Conservation (phyloP, 2,329 filamentous ascomycete genomes). For the Aspergillus fijiensis region DNA sequence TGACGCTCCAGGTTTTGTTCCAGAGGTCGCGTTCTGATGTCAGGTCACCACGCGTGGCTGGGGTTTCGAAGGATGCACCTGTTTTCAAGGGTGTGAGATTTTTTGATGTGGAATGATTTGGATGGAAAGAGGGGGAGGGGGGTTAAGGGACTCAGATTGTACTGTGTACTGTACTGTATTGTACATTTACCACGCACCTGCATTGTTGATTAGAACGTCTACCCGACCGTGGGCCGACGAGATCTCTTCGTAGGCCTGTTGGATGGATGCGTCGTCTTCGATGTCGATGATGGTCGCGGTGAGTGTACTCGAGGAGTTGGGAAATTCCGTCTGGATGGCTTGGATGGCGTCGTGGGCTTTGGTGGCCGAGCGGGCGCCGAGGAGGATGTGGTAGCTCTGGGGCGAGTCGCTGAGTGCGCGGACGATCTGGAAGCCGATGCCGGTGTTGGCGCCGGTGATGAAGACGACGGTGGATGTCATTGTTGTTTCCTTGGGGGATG, state of each 20-base stretch:
- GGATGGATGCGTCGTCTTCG: constrained; percentile 53
- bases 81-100: too few species aligned
- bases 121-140: too few species aligned
- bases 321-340: constrained; percentile 42
- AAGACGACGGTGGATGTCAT: constrained; percentile 44
- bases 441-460: constrained; percentile 62
- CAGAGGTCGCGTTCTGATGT: constrained; percentile 41
- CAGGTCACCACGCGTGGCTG: constrained; percentile 27
- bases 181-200: constrained; percentile 37
- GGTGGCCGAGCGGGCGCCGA: constrained; percentile 54
- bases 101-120: neutral
- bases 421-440: constrained; percentile 60
- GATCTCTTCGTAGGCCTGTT: constrained; percentile 47
- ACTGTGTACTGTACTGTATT: too few species aligned
- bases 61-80: constrained; percentile 29
- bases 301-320: constrained; percentile 45
- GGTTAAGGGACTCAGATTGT: too few species aligned
- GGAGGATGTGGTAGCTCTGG: constrained; percentile 54
- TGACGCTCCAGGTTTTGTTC: constrained; percentile 52
- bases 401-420: constrained; percentile 53
- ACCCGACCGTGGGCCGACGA: constrained; percentile 45
- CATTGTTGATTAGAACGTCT: constrained; percentile 60
- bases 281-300: constrained; percentile 55
- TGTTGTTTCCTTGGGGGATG: neutral
- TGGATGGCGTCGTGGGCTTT: constrained; percentile 54